phyloP scores from a whole-genome alignment of 2,329 filamentous ascomycete species.

The Lithohypha guttulata region DNA sequence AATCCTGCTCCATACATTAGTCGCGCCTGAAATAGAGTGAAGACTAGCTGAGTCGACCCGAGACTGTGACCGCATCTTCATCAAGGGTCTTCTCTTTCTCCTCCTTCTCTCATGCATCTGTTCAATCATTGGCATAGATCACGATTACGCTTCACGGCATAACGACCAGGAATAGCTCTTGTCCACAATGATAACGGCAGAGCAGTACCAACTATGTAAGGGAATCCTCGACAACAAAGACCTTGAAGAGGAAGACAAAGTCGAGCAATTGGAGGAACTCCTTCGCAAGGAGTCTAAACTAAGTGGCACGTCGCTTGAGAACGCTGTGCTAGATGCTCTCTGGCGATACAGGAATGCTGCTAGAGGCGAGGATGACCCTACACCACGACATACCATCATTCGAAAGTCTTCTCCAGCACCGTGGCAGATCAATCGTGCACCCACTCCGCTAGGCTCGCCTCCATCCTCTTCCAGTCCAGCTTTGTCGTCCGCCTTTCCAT shows the following conservation, averaged over 20 bases:
- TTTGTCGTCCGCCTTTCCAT: constrained; percentile 63
- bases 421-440: constrained; percentile 67
- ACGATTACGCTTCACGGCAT: no score
- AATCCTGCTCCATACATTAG: no score
- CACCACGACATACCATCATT: constrained; percentile 78
- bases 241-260: constrained; percentile 90
- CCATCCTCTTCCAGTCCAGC: constrained; percentile 62
- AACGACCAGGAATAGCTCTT: no score
- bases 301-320: constrained; percentile 68
- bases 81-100: no score
- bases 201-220: constrained; percentile 82
- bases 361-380: constrained; percentile 47
- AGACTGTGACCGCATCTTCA: no score
- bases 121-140: no score
- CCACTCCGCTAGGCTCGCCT: constrained; percentile 72
- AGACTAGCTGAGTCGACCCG: no score
- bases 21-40: no score
- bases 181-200: constrained; percentile 80
- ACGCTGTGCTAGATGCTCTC: constrained; percentile 78
- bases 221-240: constrained; percentile 72
- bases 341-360: constrained; percentile 56
- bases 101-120: no score
- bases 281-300: constrained; percentile 68
- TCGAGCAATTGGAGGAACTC: constrained; percentile 78
- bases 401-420: constrained; percentile 85